These are phyloP conservation scores for Phoma sp. DNA, from an alignment of 2,329 filamentous ascomycete species.

Conservation along the genomic window DNA sequence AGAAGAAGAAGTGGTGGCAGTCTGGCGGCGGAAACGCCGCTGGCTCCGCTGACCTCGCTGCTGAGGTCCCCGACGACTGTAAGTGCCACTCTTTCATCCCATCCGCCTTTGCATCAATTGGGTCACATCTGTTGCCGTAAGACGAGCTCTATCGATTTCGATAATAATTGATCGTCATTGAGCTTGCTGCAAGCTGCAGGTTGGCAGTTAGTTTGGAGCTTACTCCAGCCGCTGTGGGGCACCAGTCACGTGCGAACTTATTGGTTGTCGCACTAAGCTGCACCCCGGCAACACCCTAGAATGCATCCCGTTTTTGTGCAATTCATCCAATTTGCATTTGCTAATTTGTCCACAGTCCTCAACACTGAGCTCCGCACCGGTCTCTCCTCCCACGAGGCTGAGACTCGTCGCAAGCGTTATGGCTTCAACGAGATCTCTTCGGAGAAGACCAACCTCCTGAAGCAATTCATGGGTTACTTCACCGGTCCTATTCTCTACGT, in stretches of 20 bases:
- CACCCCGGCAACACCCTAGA: slow-evolving; percentile 6
- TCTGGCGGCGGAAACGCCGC: slow-evolving; percentile 36
- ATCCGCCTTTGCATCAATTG: slow-evolving; percentile 1
- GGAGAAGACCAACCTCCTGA: slow-evolving; percentile 76
- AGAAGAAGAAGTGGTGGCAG: slow-evolving; percentile 64
- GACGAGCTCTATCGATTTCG: slow-evolving; percentile 4
- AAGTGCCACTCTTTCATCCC: slow-evolving; percentile 15
- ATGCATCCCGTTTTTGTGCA: slow-evolving; percentile 12
- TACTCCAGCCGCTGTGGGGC: slow-evolving; percentile 23
- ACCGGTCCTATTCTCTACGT: slow-evolving; percentile 78
- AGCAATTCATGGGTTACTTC: slow-evolving; percentile 79
- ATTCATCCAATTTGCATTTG: not conserved
- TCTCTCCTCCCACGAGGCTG: slow-evolving; percentile 65
- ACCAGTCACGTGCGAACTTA: slow-evolving; percentile 22
- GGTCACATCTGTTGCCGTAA: not conserved
- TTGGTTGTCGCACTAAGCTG: slow-evolving; percentile 11
- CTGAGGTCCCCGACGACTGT: slow-evolving; percentile 63
- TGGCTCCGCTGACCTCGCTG: slow-evolving; percentile 39
- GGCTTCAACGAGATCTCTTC: slow-evolving; percentile 75
- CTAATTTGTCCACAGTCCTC: slow-evolving; percentile 57
- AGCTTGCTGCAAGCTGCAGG: slow-evolving; percentile 3
- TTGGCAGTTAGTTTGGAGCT: slow-evolving; percentile 11
- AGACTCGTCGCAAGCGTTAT: slow-evolving; percentile 67
- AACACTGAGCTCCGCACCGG: slow-evolving; percentile 70
- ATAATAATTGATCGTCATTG: slow-evolving; percentile 1